Conservation (phyloP, 2,329 filamentous ascomycete genomes). For the Diaporthe vexans region DNA sequence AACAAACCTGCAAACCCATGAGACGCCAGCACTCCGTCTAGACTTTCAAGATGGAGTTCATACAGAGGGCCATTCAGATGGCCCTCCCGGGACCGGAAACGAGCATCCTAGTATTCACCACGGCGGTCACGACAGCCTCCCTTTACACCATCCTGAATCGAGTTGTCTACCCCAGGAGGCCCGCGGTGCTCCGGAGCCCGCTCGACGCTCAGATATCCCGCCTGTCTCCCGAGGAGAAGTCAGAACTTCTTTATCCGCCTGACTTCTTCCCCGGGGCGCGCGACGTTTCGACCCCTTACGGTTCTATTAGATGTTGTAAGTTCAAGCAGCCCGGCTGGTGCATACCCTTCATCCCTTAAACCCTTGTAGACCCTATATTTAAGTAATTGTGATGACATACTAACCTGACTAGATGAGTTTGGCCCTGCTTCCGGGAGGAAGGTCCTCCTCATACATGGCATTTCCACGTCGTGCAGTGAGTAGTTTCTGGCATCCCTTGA, state of each 20-base stretch:
- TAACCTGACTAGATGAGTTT: slow-evolving; percentile 72
- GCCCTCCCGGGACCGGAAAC: not conserved
- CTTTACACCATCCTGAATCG: slow-evolving; percentile 24
- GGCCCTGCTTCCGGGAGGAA: slow-evolving; percentile 79
- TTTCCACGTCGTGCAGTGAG: slow-evolving; percentile 77
- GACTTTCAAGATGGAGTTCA: slow-evolving; percentile 15
- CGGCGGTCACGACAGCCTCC: slow-evolving; percentile 7
- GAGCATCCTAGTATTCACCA: slow-evolving; percentile 4
- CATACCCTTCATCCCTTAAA: no score
- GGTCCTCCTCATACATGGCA: slow-evolving; percentile 84
- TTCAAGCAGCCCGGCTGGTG: not conserved
- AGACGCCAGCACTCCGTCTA: not conserved
- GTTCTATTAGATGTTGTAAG: slow-evolving; percentile 29
- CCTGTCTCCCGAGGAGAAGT: slow-evolving; percentile 54
- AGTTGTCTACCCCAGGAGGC: slow-evolving; percentile 9
- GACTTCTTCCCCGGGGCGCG: slow-evolving; percentile 78
- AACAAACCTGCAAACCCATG: not conserved
- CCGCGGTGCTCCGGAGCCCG: slow-evolving; percentile 33
- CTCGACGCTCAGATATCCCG: slow-evolving; percentile 54
- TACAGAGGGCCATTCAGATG: not conserved
- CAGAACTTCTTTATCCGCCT: slow-evolving; percentile 73
- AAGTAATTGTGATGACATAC: not conserved
- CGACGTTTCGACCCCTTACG: slow-evolving; percentile 72
- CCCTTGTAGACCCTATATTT: not conserved
- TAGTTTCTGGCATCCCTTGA: not conserved